Base-by-base conservation (phyloP, 2,329 filamentous ascomycete species). In the Botrytis medusae region DNA sequence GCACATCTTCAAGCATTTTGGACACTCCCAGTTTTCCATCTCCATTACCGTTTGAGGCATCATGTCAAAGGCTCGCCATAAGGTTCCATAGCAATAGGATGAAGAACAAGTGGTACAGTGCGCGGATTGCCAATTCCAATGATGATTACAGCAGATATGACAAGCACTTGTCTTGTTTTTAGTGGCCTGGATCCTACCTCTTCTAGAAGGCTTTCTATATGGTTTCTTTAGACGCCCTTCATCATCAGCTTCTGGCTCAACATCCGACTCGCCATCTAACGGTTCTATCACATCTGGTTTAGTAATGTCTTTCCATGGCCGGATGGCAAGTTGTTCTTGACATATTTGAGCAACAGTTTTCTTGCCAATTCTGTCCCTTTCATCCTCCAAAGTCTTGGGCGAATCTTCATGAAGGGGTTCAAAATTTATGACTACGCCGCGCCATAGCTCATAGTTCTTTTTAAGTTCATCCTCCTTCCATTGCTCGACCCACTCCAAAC, bases 331-430 rank as follows among this genome's bases (percentile, higher is more conserved):
- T 78, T 97, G 93, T 77, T 97, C 93, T 81, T 98, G 95, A 81
- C 95, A 98, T n/a, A 98, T 91, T 78, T 98, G 92, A 8, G 95
- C 95, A 12, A 97, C 85, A 0, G 94, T 92, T 80, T 94, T 97
- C 81, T 91, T 94, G 25, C 87, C 88, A 10, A 89, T 83, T 64
- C 87, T 87, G 76, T 88, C 88, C 48, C 91, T 87, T 69, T 93
- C 93, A 71, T 93, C 86, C 74, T 91, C 86, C 3, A 98, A 86
- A 0, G 92, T 88, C 57, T 90, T 86, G 1, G 93, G 93, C 0
- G 91, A 94, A 4, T 89, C 86, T 73, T 91, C 89, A 32, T 91
- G 85, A 69, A 87, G 91, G 59, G 90, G 90, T 76, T 93, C 90
- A 75, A 93, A 90, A 68, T 89, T 86, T 69, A 97, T 90, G 46